Base-by-base conservation (phyloP, 2,329 filamentous ascomycete species). In the Alternaria metachromatica region DNA sequence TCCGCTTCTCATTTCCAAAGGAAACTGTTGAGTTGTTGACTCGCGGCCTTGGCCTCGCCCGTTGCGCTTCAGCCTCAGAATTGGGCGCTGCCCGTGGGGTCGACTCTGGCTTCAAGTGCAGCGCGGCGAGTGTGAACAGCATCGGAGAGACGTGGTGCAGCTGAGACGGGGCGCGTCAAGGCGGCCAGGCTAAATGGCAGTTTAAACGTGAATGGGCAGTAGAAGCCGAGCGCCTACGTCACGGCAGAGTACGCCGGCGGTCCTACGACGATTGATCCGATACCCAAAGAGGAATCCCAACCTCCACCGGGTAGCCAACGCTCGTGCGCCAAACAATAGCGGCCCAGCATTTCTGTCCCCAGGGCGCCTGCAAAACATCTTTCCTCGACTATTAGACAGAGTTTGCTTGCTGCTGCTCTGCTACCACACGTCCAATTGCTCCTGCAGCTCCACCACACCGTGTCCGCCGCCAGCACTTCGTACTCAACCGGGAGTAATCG, bases 11-110 rank as follows among this genome's bases (percentile, higher is more conserved):
- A 71, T 72, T 65, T 67, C 67, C 66, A 64, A 66, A 60, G 60
- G 54, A 63, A 60, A 62, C 63, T 73, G 71, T 73, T 73, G 71
- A 73, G 67, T 62, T 72, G 70, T 71, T 72, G 70, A 68, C 66
- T 63, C 63, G 62, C 56, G 64, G 65, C 60, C 66, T 48, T 65
- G 68, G 65, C 60, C 66, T 50, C 63, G 67, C 60, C 66, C 59
- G 61, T 63, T 62, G 64, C 68, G 61, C 62, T 63, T 50, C 28
- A 65, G 53, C 60, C 25, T 64, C 64, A 50, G 41, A 45, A 37
- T 54, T 56, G 44, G 61, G 61, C 56, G 49, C 49, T 44, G 46
- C 30, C 45, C 12, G 61, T 44, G 57, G 55, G 48, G 45, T 43
- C 37, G 20, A 46, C 37, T 18, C 21, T 53, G 55, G 25, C n/a